phyloP scores from a whole-genome alignment of 2,329 filamentous ascomycete genomes.

The Penicillium sp. region DNA sequence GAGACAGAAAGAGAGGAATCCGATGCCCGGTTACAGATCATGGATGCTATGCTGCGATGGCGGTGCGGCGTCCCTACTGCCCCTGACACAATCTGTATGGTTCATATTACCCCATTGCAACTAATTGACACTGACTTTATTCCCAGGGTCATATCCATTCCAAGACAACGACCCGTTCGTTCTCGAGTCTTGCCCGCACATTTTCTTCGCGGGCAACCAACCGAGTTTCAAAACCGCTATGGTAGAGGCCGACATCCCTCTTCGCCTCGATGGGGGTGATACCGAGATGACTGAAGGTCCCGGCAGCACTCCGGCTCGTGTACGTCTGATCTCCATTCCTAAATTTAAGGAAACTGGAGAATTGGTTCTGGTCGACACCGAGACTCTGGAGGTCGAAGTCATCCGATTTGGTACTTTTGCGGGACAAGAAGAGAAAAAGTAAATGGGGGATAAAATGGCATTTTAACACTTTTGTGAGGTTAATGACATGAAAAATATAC shows the following conservation, averaged over 20 bases:
- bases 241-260: conserved; percentile 54
- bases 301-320: conserved; percentile 60
- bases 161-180: conserved; percentile 92
- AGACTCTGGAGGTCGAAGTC: conserved; percentile 75
- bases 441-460: conserved; percentile 15
- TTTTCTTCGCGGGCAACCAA: conserved; percentile 88
- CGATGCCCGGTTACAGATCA: conserved; percentile 76
- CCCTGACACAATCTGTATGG: conserved; percentile 83
- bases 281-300: conserved; percentile 32
- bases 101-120: conserved; percentile 36
- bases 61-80: conserved; percentile 87
- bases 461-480: neutral
- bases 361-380: conserved; percentile 77
- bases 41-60: conserved; percentile 94
- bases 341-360: conserved; percentile 75
- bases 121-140: conserved; percentile 12
- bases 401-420: conserved; percentile 57
- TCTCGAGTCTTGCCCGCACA: conserved; percentile 77
- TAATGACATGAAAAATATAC: conserved; percentile 10
- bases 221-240: conserved; percentile 70
- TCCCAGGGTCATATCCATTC: conserved; percentile 86
- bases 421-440: conserved; percentile 36
- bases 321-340: conserved; percentile 79
- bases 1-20: conserved; percentile 43
- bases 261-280: conserved; percentile 34